Percentiles rank a stretch among this genome's conserved stretches.
These are phyloP conservation scores for Hypocreales sp. DNA, from an alignment of 2,329 filamentous ascomycete species.

Conservation along the genomic window DNA sequence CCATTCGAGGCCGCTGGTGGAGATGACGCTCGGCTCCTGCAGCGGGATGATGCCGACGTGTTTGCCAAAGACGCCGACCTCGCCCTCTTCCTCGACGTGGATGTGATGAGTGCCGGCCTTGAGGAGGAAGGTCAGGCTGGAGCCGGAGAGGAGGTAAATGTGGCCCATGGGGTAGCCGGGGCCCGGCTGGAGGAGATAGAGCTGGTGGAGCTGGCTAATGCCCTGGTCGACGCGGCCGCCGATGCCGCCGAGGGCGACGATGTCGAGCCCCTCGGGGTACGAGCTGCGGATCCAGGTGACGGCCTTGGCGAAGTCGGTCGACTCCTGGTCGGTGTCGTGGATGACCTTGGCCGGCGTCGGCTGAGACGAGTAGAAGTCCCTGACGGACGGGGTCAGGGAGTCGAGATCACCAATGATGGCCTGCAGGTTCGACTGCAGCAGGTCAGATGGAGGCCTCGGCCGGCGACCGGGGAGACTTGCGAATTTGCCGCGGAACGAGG, in stretches of 20 bases:
- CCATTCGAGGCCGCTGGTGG: slow-evolving; percentile 75
- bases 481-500: slow-evolving; percentile 24
- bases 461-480: slow-evolving; percentile 14
- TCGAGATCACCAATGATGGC: slow-evolving; percentile 84
- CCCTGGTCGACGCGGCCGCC: slow-evolving; percentile 89
- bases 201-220: slow-evolving; percentile 74
- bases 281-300: slow-evolving; percentile 39
- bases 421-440: slow-evolving; percentile 39
- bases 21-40: slow-evolving; percentile 62
- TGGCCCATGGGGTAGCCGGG: slow-evolving; percentile 33
- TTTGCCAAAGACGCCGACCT: slow-evolving; percentile 46
- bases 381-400: slow-evolving; percentile 51
- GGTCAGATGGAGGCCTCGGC: background rate
- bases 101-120: slow-evolving; percentile 53
- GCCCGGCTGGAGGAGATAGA: slow-evolving; percentile 48
- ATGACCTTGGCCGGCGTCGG: slow-evolving; percentile 40
- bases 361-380: slow-evolving; percentile 48
- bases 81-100: slow-evolving; percentile 37
- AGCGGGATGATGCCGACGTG: slow-evolving; percentile 80
- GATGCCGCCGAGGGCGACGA: slow-evolving; percentile 73
- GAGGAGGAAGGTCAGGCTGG: slow-evolving; percentile 73
- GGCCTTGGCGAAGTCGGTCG: slow-evolving; percentile 84
- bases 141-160: slow-evolving; percentile 67
- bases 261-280: slow-evolving; percentile 29
- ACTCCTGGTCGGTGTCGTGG: slow-evolving; percentile 64